phyloP scores from a whole-genome alignment of 192 early-diverging fungal genomes.

The Rhizoclosmatium globosum region DNA sequence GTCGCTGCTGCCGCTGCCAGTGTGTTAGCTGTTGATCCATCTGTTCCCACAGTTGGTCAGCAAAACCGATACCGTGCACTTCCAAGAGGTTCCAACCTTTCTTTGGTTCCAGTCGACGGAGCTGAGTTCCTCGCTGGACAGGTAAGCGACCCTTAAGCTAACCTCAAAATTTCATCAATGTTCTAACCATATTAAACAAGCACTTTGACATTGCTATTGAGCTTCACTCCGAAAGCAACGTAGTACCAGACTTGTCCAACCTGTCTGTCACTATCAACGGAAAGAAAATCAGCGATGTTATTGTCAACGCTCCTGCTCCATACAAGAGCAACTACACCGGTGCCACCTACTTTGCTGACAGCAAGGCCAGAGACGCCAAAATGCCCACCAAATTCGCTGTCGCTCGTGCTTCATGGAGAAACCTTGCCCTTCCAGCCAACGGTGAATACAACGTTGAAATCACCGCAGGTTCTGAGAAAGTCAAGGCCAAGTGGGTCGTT shows the following conservation, averaged over 20 bases:
- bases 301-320: conserved; percentile 42
- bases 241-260: conserved; percentile 42
- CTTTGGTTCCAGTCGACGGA: conserved; percentile 45
- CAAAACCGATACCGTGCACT: conserved; percentile 38
- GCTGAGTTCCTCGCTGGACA: conserved; percentile 66
- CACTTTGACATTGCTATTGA: conserved; percentile 71
- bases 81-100: conserved; percentile 40
- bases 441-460: conserved; percentile 60
- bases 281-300: conserved; percentile 42
- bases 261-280: conserved; percentile 59
- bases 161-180: not conserved
- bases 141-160: not conserved
- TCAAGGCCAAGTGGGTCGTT: conserved; percentile 57
- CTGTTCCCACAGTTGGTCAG: conserved; percentile 42
- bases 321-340: conserved; percentile 58
- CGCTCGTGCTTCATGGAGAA: conserved; percentile 51
- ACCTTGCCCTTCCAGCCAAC: conserved; percentile 44
- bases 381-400: conserved; percentile 56
- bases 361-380: conserved; percentile 42
- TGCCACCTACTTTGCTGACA: conserved; percentile 55
- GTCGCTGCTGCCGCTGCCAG: conserved; percentile 5
- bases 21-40: conserved; percentile 29
- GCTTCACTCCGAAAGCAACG: conserved; percentile 57
- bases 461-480: conserved; percentile 55
- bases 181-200: not conserved